Conservation (phyloP, 78 protist species). For the Emiliania huxleyi region DNA sequence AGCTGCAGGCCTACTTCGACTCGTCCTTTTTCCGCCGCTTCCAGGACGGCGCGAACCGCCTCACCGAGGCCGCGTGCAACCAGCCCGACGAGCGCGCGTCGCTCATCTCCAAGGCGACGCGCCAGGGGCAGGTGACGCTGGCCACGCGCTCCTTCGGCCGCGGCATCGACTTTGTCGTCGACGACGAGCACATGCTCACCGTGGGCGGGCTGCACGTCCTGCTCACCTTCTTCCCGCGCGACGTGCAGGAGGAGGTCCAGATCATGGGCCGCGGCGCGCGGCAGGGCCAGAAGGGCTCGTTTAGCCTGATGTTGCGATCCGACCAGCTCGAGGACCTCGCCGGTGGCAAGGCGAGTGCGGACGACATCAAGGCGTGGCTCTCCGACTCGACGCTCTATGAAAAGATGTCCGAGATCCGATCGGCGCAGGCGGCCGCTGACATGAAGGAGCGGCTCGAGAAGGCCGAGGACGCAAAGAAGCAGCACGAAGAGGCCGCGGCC, state of each 20-base stretch:
- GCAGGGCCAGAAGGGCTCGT: slow-evolving; percentile 35
- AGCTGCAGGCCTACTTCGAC: neutral
- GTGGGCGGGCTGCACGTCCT: slow-evolving; percentile 37
- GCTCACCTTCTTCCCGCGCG: slow-evolving; percentile 18
- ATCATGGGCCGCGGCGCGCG: slow-evolving; percentile 43
- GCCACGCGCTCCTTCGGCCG: neutral
- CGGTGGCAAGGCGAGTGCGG: no score
- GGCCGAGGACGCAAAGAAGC: no score
- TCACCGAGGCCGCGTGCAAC: no score
- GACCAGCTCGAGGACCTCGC: neutral
- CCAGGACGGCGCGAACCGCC: no score
- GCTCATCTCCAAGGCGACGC: neutral
- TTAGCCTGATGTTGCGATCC: neutral
- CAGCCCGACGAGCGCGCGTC: no score
- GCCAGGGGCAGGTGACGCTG: neutral
- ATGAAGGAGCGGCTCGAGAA: no score
- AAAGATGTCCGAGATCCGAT: no score
- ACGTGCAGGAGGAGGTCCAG: slow-evolving; percentile 36
- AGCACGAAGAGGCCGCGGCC: no score
- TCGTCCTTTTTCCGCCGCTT: neutral
- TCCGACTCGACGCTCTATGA: no score
- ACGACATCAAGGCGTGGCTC: no score
- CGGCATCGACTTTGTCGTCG: slow-evolving; percentile 30
- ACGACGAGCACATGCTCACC: neutral
- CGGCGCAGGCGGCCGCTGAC: no score